Conservation (phyloP, 163 green algal genomes). For the Scenedesmus sp. region DNA sequence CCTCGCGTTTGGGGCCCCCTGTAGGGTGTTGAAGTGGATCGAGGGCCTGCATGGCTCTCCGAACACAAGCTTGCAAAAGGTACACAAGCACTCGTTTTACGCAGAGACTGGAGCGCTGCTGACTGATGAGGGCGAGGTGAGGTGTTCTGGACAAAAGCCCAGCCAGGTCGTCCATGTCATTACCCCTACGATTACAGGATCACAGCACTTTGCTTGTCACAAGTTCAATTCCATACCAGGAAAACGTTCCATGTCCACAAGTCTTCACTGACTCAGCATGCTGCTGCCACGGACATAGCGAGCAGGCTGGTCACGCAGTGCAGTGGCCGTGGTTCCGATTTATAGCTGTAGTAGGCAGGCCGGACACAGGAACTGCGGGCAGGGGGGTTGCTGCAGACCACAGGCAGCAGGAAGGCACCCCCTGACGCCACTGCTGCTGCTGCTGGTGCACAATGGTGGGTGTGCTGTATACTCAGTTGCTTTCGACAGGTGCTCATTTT, state of each 20-base stretch:
- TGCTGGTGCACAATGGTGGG: conserved; percentile 20
- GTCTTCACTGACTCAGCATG: background rate
- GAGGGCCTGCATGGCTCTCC: background rate
- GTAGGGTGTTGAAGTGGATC: background rate
- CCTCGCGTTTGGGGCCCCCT: conserved; percentile 42
- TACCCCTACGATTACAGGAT: background rate
- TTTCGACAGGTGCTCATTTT: background rate
- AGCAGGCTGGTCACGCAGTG: background rate
- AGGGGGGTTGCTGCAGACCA: background rate
- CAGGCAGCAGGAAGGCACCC: background rate
- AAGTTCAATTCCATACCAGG: background rate
- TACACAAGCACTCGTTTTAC: background rate
- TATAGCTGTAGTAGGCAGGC: background rate
- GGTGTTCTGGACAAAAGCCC: background rate
- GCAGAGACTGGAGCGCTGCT: background rate
- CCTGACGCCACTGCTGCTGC: conserved; percentile 5
- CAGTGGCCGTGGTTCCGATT: background rate
- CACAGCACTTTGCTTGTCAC: background rate
- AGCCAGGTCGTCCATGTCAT: background rate
- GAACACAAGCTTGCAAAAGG: background rate
- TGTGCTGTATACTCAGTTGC: background rate
- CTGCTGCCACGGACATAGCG: conserved; percentile 13
- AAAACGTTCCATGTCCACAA: background rate
- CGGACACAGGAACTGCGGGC: background rate
- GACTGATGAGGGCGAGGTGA: background rate